A percentile compares a stretch with the other conserved stretches of the same genome.
Conservation (phyloP, 2,329 filamentous ascomycete genomes). For the Trichoderma atroviride region DNA sequence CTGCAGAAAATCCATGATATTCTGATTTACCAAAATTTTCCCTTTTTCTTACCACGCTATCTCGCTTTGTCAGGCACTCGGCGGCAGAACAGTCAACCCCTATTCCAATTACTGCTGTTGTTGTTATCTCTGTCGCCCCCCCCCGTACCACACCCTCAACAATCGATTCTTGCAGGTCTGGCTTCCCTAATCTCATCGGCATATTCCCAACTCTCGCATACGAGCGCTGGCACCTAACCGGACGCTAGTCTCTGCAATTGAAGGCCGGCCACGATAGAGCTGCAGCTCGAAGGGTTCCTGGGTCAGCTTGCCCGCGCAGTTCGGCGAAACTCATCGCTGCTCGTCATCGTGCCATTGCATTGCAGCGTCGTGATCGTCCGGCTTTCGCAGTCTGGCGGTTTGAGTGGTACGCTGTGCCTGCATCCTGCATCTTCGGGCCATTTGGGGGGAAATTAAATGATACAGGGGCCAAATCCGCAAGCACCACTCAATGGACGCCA, state of each 20-base stretch:
- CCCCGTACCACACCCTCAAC: background rate
- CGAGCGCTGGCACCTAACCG: background rate
- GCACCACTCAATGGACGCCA: slow-evolving; percentile 19
- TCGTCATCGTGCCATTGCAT: slow-evolving; percentile 14
- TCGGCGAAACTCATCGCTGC: slow-evolving; percentile 15
- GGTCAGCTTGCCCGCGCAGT: background rate
- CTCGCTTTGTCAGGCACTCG: background rate
- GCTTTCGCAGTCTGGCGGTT: slow-evolving; percentile 8
- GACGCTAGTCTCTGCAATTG: background rate
- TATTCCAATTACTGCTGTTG: background rate
- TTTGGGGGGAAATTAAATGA: slow-evolving; percentile 23
- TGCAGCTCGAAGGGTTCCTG: background rate
- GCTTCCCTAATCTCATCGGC: slow-evolving; percentile 2
- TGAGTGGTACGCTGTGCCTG: slow-evolving; percentile 21
- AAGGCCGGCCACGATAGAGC: background rate
- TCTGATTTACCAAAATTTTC: background rate
- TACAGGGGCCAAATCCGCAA: slow-evolving; percentile 22
- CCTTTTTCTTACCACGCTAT: background rate
- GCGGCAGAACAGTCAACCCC: background rate
- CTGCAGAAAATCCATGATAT: background rate
- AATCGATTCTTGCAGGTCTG: background rate
- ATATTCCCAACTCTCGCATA: background rate
- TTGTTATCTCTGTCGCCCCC: background rate
- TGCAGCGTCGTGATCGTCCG: slow-evolving; percentile 16
- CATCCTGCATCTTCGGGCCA: slow-evolving; percentile 21